Percentiles rank a stretch among this genome's conserved stretches.
Evolutionary conservation across 805 yeast genomes (phyloP).

Genomic region (Komagataella pastoris): DNA sequence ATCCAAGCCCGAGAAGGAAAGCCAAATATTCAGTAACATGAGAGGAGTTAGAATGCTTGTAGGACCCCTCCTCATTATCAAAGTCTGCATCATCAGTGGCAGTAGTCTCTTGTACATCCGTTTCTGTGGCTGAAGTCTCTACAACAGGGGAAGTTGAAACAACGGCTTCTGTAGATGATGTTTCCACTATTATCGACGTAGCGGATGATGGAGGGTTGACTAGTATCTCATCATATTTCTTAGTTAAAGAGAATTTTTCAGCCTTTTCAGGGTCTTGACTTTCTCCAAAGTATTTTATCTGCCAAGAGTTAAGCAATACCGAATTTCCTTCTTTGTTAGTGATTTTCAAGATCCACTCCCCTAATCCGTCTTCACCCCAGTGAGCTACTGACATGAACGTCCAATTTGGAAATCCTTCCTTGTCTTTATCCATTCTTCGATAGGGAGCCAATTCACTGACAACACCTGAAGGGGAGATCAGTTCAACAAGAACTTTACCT

Average conservation of each 20-base stretch:
- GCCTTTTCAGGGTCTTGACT: slow-evolving; percentile 51
- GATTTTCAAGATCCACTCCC: slow-evolving; percentile 73
- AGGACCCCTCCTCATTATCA: slow-evolving; percentile 15
- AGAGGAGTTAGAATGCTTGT: slow-evolving; percentile 13
- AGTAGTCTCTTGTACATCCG: slow-evolving; percentile 9
- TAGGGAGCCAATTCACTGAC: slow-evolving; percentile 60
- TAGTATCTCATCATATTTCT: slow-evolving; percentile 21
- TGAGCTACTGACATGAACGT: slow-evolving; percentile 96
- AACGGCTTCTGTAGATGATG: slow-evolving; percentile 5
- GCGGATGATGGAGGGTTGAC: slow-evolving; percentile 6
- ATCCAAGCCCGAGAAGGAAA: slow-evolving; percentile 46
- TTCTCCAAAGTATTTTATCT: slow-evolving; percentile 74
- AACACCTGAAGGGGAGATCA: slow-evolving; percentile 68
- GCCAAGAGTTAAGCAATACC: slow-evolving; percentile 51
- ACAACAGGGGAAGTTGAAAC: slow-evolving; percentile 1
- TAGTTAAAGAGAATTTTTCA: slow-evolving; percentile 34
- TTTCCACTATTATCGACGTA: slow-evolving; percentile 3
- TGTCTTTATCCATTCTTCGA: slow-evolving; percentile 43
- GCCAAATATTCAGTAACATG: slow-evolving; percentile 52
- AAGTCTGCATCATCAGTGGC: slow-evolving; percentile 4
- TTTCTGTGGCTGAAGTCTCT: slow-evolving; percentile 7
- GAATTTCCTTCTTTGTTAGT: slow-evolving; percentile 24
- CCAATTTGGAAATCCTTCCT: slow-evolving; percentile 65
- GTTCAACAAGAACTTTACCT: slow-evolving; percentile 54
- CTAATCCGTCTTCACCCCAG: slow-evolving; percentile 80